phyloP scores from a whole-genome alignment of 169 alveolate genomes.

The Plasmodium inui region DNA sequence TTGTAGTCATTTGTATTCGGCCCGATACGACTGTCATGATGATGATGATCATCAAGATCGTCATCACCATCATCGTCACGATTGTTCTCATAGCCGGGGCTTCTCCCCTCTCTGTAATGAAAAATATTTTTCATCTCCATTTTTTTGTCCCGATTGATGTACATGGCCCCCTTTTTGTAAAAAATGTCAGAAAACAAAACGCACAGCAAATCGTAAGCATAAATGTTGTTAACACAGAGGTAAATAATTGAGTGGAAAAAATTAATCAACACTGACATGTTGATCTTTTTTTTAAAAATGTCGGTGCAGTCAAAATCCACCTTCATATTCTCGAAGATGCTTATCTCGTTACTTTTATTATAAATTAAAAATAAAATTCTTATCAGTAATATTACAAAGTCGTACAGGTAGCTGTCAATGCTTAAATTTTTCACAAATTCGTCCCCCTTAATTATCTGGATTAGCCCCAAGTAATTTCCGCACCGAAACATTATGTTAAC shows the following conservation, averaged over 20 bases:
- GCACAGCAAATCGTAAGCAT: constrained; percentile 74
- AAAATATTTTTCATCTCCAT: constrained; percentile 67
- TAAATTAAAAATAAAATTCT: constrained; percentile 66
- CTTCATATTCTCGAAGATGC: constrained; percentile 49
- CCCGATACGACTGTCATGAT: background rate
- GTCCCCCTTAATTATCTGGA: constrained; percentile 61
- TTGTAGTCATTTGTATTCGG: background rate
- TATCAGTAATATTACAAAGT: constrained; percentile 67
- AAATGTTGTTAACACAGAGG: constrained; percentile 56
- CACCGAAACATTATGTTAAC: constrained; percentile 71
- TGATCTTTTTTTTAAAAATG: constrained; percentile 54
- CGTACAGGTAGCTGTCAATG: constrained; percentile 47
- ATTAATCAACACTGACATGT: constrained; percentile 58
- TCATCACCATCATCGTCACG: constrained; percentile 3
- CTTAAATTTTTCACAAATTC: constrained; percentile 42
- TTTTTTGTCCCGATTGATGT: constrained; percentile 63
- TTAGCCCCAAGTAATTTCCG: constrained; percentile 72
- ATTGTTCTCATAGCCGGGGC: background rate
- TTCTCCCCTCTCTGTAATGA: constrained; percentile 12
- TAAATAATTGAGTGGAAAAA: constrained; percentile 56
- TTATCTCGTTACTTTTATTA: constrained; percentile 33
- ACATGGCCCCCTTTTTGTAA: constrained; percentile 61
- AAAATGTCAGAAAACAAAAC: constrained; percentile 72
- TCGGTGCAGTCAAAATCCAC: constrained; percentile 60
- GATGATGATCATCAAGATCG: background rate